Evolutionary conservation across 768 basidiomycete species (phyloP), one percentile per base, ranked within the genome.

Genomic region (Phanerochaete carnosa): DNA sequence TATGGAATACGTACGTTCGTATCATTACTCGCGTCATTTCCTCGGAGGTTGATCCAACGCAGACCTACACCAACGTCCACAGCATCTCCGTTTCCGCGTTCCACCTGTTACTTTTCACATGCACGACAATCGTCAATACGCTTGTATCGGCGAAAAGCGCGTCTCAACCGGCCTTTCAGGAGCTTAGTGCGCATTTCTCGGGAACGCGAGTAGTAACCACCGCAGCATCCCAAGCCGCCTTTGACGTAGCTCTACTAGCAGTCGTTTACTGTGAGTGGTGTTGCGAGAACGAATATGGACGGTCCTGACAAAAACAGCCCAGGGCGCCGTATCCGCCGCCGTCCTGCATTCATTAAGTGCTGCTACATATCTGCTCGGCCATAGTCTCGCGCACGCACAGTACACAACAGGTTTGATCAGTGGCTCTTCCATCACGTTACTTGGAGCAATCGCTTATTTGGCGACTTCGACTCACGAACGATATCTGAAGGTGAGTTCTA

Each of bases 241-340:
- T 47, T 68, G 33, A 57, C 69, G 8, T 72, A 26, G 16, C 60
- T 5, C 54, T 66, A 2, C 62, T 70, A 23, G 60, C 58, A 29
- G 54, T 70, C n/a, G 68, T 71, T 53, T 68, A 60, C 6, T 60
- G 67, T 74, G 59, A 65, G 72, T 66, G 16, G 53, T 32, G 19
- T 29, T 23, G 28, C 1, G 28, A 47, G 23, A 2, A 37, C 53
- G 57, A 22, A 60, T 13, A 33, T 37, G 33, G 45, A 30, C 23
- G 23, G 57, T 19, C 13, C n/a, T 47, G 5, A 57, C 52, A 23
- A 29, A n/a, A 26, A 53, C 37, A 78, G 78, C 70, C 37, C 68
- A 71, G 54, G 72, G 70, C 55, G 69, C 73, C 22, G 61, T 69
- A 30, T 58, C 57, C 2, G 70, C 70, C 54, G 70, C 70, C 16